Conservation (phyloP, 805 yeast species). For the Vanderwaltozyma verrucispora region DNA sequence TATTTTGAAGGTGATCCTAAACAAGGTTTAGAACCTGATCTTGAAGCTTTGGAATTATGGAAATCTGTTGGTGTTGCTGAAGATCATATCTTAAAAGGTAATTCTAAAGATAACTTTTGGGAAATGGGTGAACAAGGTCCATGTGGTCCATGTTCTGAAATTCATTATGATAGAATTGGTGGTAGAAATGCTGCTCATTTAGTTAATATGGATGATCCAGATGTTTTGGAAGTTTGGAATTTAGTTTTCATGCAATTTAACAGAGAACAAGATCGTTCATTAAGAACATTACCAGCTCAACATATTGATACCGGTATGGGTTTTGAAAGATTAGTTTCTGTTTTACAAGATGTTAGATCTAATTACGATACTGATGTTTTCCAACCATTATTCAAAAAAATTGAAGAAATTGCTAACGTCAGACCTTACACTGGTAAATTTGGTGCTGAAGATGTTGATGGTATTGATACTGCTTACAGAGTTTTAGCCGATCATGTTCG, state of each 20-base stretch:
- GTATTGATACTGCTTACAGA: conserved; percentile 95
- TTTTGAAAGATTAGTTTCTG: conserved; percentile 91
- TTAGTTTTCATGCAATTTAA: conserved; percentile 94
- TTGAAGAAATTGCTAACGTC: conserved; percentile 88
- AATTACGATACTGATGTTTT: conserved; percentile 98
- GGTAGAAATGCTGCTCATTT: conserved; percentile 89
- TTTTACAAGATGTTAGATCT: conserved; percentile 81
- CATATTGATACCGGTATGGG: conserved; percentile 99
- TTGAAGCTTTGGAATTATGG: conserved; percentile 89
- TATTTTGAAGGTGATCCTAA: conserved; percentile 90
- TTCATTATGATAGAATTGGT: conserved; percentile 96
- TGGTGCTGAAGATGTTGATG: conserved; percentile 86
- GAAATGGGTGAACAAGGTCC: conserved; percentile 99
- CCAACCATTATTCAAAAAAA: conserved; percentile 73
- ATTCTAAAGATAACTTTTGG: conserved; percentile 92
- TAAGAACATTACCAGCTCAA: conserved; percentile 80
- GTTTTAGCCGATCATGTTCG: conserved; percentile 98
- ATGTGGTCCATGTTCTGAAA: conserved; percentile 98
- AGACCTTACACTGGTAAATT: conserved; percentile 88
- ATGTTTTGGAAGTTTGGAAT: conserved; percentile 97
- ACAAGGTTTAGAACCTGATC: conserved; percentile 80
- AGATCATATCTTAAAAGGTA: conserved; percentile 88
- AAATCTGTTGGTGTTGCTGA: conserved; percentile 77
- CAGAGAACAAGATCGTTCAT: conserved; percentile 78
- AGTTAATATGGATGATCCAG: conserved; percentile 96